Percentiles rank a stretch among this genome's conserved stretches.
These are phyloP conservation scores for Geranium brycei DNA, from an alignment of 345 rosid species.

Conservation along the genomic window DNA sequence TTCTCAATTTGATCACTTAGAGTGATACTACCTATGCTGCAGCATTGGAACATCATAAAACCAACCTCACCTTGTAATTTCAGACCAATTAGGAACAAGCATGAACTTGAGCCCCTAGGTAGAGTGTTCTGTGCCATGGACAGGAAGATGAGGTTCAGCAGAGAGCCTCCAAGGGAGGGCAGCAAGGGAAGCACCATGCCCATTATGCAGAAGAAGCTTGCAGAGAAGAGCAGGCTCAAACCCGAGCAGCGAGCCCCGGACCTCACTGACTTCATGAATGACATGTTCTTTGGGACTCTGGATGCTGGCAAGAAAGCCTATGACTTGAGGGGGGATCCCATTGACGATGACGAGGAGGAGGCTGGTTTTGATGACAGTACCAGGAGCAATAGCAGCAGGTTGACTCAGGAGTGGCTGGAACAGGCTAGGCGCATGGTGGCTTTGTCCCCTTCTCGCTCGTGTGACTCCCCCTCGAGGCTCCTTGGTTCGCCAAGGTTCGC, in stretches of 20 bases:
- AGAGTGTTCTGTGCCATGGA: constrained; percentile 14
- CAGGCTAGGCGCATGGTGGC: constrained; percentile 48
- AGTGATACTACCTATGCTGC: constrained; percentile 9
- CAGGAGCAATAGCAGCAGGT: constrained; percentile 45
- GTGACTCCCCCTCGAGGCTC: constrained; percentile 36
- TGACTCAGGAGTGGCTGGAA: constrained; percentile 47
- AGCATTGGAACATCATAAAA: not conserved
- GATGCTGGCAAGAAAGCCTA: constrained; percentile 24
- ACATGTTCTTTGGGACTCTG: constrained; percentile 45
- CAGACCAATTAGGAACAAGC: constrained; percentile 10
- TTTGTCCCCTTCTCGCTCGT: constrained; percentile 24
- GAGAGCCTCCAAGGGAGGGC: constrained; percentile 14
- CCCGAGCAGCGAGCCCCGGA: constrained; percentile 23
- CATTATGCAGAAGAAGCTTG: constrained; percentile 19
- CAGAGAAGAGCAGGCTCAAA: constrained; percentile 13
- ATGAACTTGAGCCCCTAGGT: not conserved
- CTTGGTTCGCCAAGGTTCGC: constrained; percentile 41
- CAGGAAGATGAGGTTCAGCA: constrained; percentile 10
- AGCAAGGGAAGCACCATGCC: constrained; percentile 5
- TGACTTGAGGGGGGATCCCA: constrained; percentile 34
- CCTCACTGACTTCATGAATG: constrained; percentile 62
- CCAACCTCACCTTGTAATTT: not conserved
- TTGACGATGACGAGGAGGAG: constrained; percentile 14
- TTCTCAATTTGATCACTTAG: not conserved
- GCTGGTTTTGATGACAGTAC: constrained; percentile 39